Evolutionary conservation across 371 early-diverging fungal genomes (phyloP), one percentile per base, ranked within the genome.

Genomic region (Apophysomyces elegans): DNA sequence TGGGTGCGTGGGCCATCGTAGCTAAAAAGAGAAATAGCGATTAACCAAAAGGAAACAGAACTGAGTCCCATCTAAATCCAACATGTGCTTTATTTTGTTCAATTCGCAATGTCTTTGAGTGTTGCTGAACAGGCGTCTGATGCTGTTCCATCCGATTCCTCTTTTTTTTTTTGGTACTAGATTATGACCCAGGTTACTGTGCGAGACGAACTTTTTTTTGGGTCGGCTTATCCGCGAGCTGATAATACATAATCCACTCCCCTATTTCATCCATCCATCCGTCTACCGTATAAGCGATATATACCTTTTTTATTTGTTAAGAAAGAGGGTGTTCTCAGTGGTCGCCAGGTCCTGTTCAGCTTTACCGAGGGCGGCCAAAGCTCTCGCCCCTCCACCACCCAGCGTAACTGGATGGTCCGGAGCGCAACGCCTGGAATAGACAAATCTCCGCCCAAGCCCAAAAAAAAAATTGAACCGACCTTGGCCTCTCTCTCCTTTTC

Each of bases 1-100:
- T 89, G 71, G 91, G 85, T 80, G 89, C 54, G 54, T 50, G 54
- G 54, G 54, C 54, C 54, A 50, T 50, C 54, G 54, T 50, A 50
- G 54, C 54, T 50, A 50, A 50, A 5, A 13, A 13, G 41, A 41
- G 13, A 41, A 41, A 41, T 41, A 41, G 41, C 41, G 32, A 41
- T 41, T 13, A 41, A 11, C 13, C 41, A 41, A 13, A 41, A 41
- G 13, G 8, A 41, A 13, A 41, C 32, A 2, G 2, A 26, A 26
- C 32, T 26, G 32, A 26, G 2, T 26, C 32, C 32, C 32, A 26
- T 26, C 32, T 26, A 26, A 26, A 26, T 26, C 32, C 41, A 41
- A 41, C 13, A 11, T 8, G 8, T 13, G 41, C 1, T 41, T 13
- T 11, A 41, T 41, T 8, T 41, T 41, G 41, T 11, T 11, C 41